Conservation (phyloP, 2,329 filamentous ascomycete genomes). For the Scleromitrula shiraiana region DNA sequence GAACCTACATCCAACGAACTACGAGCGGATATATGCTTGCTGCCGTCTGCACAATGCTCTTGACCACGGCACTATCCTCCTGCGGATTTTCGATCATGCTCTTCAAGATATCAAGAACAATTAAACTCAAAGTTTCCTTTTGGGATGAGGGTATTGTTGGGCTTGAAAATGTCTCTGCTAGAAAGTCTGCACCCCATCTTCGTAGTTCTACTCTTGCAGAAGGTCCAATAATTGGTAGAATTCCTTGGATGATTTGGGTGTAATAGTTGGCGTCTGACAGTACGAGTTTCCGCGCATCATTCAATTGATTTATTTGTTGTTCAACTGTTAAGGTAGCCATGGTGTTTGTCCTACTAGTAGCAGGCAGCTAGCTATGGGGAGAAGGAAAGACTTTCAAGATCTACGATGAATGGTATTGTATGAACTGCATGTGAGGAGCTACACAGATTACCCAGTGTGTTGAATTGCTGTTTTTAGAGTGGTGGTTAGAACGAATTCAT, state of each 20-base stretch:
- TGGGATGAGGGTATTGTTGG: slow-evolving; percentile 69
- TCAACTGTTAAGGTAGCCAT: slow-evolving; percentile 55
- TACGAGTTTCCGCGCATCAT: slow-evolving; percentile 83
- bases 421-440: slow-evolving; percentile 18
- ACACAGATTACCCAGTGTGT: slow-evolving; percentile 5
- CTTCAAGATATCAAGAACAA: slow-evolving; percentile 70
- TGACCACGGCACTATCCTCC: slow-evolving; percentile 73
- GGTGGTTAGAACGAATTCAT: not conserved
- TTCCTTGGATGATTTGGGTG: slow-evolving; percentile 81
- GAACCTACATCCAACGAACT: slow-evolving; percentile 87
- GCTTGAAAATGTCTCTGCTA: slow-evolving; percentile 91
- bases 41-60: slow-evolving; percentile 78
- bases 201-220: slow-evolving; percentile 70
- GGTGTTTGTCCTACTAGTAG: slow-evolving; percentile 10
- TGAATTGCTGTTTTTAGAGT: not conserved
- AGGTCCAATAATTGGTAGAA: slow-evolving; percentile 82
- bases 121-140: slow-evolving; percentile 72
- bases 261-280: slow-evolving; percentile 83
- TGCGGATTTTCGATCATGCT: slow-evolving; percentile 61
- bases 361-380: no score
- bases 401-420: slow-evolving; percentile 18
- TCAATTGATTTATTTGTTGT: slow-evolving; percentile 79
- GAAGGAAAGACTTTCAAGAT: slow-evolving; percentile 14
- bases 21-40: slow-evolving; percentile 90
- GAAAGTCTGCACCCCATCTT: slow-evolving; percentile 92